Percentiles rank a stretch among this genome's conserved stretches.
Conservation (phyloP, 202 grass and related monocot species). For the Saccharum hybrid region DNA sequence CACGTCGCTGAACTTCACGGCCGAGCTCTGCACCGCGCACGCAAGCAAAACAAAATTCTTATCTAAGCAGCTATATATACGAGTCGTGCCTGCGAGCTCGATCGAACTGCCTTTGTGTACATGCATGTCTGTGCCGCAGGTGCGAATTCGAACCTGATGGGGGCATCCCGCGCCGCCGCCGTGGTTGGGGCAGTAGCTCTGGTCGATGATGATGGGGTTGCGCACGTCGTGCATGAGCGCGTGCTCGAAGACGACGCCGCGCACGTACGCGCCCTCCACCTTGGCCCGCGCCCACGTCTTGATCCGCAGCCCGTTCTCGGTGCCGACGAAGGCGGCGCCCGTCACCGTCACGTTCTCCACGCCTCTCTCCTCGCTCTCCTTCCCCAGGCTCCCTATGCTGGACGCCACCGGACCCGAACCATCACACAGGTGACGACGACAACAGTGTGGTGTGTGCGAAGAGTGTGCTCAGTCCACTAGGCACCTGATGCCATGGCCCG, state of each 20-base stretch:
- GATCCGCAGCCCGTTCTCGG: constrained; percentile 56
- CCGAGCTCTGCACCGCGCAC: constrained; percentile 40
- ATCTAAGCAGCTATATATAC: too few relatives aligned
- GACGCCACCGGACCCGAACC: neutral
- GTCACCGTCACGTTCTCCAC: constrained; percentile 65
- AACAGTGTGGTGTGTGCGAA: neutral
- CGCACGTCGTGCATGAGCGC: constrained; percentile 43
- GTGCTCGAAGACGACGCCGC: constrained; percentile 50
- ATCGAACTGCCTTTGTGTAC: neutral
- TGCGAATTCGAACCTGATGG: constrained; percentile 34
- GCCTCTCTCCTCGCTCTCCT: constrained; percentile 46
- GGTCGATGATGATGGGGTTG: constrained; percentile 63
- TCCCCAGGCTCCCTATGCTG: constrained; percentile 64
- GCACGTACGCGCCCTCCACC: constrained; percentile 40
- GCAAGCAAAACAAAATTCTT: neutral
- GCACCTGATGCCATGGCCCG: constrained; percentile 61
- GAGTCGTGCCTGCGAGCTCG: neutral
- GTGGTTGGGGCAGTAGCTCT: constrained; percentile 56
- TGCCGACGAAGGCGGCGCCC: constrained; percentile 38
- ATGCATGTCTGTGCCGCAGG: too few relatives aligned
- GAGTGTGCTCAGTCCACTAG: neutral
- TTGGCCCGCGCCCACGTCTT: constrained; percentile 53
- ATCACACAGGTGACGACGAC: neutral
- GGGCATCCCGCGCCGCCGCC: constrained; percentile 8
- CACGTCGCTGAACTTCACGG: constrained; percentile 67